Evolutionary conservation across 768 basidiomycete genomes (phyloP), one percentile per base, ranked within the genome.

Genomic region (Pleurotus cornucopiae): DNA sequence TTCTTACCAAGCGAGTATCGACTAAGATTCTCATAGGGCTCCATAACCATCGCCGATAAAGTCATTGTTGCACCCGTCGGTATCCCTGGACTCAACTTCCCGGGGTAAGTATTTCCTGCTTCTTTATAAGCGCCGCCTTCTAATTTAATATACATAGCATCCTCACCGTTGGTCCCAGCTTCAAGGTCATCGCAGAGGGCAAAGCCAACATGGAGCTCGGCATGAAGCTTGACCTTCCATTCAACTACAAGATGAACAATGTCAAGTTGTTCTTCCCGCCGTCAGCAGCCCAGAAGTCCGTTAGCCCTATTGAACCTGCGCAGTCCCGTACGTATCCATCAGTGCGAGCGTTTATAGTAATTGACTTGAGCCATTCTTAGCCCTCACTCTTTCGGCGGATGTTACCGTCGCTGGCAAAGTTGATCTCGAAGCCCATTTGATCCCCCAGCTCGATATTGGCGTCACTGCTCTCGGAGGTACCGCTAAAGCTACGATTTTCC

Each of bases 181-280:
- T 76, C 67, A 61, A 70, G 34, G 61, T 76, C 40, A 57, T 64
- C 14, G 75, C 62, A 0, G 57, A 66, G 48, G 66, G 62, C 1
- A 57, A 34, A 0, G 69, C 67, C 0, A 72, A 71, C 38, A 57
- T 74, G 20, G 61, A 70, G 44, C 60, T 72, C 37, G 64, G 71
- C 58, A 51, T 71, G 41, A 66, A 46, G 7, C 66, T 74, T 44
- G 67, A 63, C 20, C 54, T 76, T n/a, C 46, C 46, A n/a, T 48
- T 48, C 46, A 62, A 61, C 1, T 76, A 74, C 64, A 63, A 47
- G 30, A 57, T 75, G 48, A 53, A 56, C 45, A 62, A 66, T 26
- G 66, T 69, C 20, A 64, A 70, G 58, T 59, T 74, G 20, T 66
- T 71, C 64, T 77, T 76, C 69, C 76, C 76, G 14, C 69, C 69